Conservation (phyloP, 2,329 filamentous ascomycete species). For the Talaromyces sp. region DNA sequence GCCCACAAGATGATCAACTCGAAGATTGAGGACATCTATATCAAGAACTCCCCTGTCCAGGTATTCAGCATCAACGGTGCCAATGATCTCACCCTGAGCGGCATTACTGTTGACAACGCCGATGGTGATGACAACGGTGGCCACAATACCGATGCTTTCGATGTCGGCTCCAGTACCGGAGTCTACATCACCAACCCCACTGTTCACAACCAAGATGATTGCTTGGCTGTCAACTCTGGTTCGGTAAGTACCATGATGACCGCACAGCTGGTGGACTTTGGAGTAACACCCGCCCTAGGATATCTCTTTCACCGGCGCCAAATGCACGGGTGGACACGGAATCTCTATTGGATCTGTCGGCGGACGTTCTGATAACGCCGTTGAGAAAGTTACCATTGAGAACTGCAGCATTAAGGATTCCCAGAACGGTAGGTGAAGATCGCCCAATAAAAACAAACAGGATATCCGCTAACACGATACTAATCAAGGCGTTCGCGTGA, state of each 20-base stretch:
- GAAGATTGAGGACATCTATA: conserved; percentile 32
- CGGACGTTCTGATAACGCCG: conserved; percentile 55
- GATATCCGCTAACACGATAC: background rate
- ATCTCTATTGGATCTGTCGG: conserved; percentile 45
- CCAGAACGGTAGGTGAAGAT: conserved; percentile 22
- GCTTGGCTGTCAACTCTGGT: conserved; percentile 61
- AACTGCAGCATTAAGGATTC: conserved; percentile 52
- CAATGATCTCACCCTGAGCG: conserved; percentile 54
- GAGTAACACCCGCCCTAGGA: conserved; percentile 27
- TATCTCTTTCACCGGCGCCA: conserved; percentile 51
- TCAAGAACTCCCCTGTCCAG: conserved; percentile 40
- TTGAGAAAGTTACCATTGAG: conserved; percentile 55
- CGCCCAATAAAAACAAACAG: rapidly evolving
- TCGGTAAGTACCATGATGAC: conserved; percentile 20
- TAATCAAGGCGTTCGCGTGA: conserved; percentile 37
- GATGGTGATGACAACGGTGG: conserved; percentile 52
- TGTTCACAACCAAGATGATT: conserved; percentile 65
- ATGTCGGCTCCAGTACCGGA: conserved; percentile 54
- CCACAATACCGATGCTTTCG: conserved; percentile 64
- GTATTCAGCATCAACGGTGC: conserved; percentile 41
- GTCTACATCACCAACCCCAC: conserved; percentile 57
- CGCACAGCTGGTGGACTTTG: background rate
- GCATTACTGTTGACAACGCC: conserved; percentile 61
- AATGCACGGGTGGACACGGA: conserved; percentile 44
- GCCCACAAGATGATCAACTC: conserved; percentile 39